Percentiles rank a stretch among this genome's conserved stretches.
These are phyloP conservation scores for Agroathelia rolfsii DNA, from an alignment of 1,284 basidiomycete genomes.

Conservation along the genomic window DNA sequence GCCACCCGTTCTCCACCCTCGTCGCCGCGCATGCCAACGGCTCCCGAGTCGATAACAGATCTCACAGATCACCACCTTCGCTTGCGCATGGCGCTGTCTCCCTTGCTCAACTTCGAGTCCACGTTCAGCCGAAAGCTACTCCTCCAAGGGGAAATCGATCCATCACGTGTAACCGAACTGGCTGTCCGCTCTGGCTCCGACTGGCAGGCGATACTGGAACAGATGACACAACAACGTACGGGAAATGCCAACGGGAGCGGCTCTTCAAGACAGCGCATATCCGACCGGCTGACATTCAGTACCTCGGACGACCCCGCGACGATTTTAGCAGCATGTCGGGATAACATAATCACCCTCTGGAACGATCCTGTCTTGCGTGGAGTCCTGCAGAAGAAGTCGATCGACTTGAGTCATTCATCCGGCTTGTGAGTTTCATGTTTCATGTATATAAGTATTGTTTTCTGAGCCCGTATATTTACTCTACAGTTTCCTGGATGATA, in stretches of 20 bases:
- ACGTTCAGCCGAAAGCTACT: slow-evolving; percentile 35
- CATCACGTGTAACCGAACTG: slow-evolving; percentile 26
- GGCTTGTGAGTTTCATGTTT: slow-evolving; percentile 46
- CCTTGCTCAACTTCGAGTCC: slow-evolving; percentile 49
- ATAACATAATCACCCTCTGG: slow-evolving; percentile 57
- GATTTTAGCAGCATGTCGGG: slow-evolving; percentile 44
- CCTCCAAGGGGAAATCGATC: slow-evolving; percentile 19
- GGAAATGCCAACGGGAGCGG: slow-evolving; percentile 4
- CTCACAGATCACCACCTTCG: slow-evolving; percentile 30
- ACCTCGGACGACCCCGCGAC: slow-evolving; percentile 37
- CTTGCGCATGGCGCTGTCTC: slow-evolving; percentile 43
- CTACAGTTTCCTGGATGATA: slow-evolving; percentile 54
- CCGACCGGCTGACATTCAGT: no score
- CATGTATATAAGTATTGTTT: neutral
- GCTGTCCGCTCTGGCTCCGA: slow-evolving; percentile 46
- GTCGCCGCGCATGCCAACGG: slow-evolving; percentile 13
- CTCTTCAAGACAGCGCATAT: slow-evolving; percentile 14
- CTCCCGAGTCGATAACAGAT: slow-evolving; percentile 10
- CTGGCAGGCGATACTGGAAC: slow-evolving; percentile 36
- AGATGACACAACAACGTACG: slow-evolving; percentile 16
- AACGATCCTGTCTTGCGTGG: slow-evolving; percentile 39
- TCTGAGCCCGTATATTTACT: slow-evolving; percentile 1
- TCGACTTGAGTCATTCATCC: slow-evolving; percentile 44
- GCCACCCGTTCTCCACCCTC: slow-evolving; percentile 13
- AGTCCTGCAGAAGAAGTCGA: slow-evolving; percentile 35